Conservation (phyloP, 129 eudicot genomes). For the Flaveria robusta region DNA sequence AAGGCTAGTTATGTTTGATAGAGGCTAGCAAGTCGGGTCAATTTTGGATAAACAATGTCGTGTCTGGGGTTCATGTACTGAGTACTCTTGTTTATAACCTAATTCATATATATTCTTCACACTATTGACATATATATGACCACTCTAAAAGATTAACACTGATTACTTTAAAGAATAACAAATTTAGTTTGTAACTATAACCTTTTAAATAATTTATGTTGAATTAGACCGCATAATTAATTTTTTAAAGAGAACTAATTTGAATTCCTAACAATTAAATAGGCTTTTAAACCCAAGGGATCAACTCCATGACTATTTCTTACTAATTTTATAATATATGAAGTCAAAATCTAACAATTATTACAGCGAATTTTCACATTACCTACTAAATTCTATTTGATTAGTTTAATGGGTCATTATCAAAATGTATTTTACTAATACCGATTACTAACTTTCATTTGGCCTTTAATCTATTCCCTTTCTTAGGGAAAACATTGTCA, state of each 20-base stretch:
- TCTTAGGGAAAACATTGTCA: constrained; percentile 8
- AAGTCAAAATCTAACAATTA: constrained; percentile 34
- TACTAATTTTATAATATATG: neutral
- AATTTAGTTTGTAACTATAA: neutral
- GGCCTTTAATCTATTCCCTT: constrained; percentile 8
- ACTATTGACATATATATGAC: neutral
- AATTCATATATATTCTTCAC: neutral
- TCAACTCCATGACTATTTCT: constrained; percentile 9
- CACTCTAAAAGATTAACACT: neutral
- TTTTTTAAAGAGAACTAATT: neutral
- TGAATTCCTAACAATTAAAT: neutral
- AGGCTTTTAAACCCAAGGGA: neutral
- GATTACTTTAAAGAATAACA: neutral
- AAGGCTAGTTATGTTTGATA: neutral
- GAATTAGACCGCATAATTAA: neutral
- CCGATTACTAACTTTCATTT: constrained; percentile 5
- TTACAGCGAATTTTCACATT: constrained; percentile 27
- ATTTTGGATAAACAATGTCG: neutral
- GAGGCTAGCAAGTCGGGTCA: neutral
- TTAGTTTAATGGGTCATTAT: constrained; percentile 28
- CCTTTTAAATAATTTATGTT: neutral
- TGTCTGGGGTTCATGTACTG: neutral
- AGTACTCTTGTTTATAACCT: no score
- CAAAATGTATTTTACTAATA: constrained; percentile 22
- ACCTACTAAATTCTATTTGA: constrained; percentile 13